Conservation (phyloP, 2,329 filamentous ascomycete species). For the Tolypocladium sp. region DNA sequence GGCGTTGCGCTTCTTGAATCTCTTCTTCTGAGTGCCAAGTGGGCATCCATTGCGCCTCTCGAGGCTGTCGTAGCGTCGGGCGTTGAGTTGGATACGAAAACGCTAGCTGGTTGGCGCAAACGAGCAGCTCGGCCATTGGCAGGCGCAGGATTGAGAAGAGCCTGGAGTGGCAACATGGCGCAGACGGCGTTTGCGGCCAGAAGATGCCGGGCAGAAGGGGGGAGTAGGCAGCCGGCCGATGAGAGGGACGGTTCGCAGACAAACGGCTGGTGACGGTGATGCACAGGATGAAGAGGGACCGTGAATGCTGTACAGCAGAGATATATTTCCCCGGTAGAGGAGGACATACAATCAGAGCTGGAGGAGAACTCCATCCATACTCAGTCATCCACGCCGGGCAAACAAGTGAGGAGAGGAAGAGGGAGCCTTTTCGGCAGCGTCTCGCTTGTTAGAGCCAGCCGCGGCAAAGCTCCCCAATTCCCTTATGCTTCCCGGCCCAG, state of each 20-base stretch:
- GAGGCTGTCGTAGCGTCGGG: slow-evolving; percentile 14
- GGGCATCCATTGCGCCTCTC: background rate
- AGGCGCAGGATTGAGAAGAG: slow-evolving; percentile 55
- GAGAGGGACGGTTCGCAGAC: background rate
- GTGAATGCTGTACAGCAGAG: background rate
- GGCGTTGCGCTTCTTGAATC: slow-evolving; percentile 34
- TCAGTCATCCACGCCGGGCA: background rate
- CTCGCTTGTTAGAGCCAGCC: background rate
- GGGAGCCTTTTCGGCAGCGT: background rate
- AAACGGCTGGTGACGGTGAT: background rate
- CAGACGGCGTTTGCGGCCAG: slow-evolving; percentile 10
- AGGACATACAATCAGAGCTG: background rate
- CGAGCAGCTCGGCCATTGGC: slow-evolving; percentile 25
- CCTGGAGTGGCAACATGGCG: slow-evolving; percentile 55
- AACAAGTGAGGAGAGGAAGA: background rate
- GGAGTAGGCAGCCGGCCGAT: slow-evolving; percentile 1
- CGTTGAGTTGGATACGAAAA: background rate
- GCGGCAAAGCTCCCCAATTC: background rate
- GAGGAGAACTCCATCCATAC: background rate
- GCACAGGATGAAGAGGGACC: background rate
- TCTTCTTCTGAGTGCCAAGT: background rate
- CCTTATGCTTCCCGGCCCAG: background rate
- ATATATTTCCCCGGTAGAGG: background rate
- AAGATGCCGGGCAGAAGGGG: background rate
- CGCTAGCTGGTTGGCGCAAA: slow-evolving; percentile 28